Percentiles rank a stretch among this genome's conserved stretches.
Conservation (phyloP, 75 land plant genomes). For the Chamaecyparis obtusa region DNA sequence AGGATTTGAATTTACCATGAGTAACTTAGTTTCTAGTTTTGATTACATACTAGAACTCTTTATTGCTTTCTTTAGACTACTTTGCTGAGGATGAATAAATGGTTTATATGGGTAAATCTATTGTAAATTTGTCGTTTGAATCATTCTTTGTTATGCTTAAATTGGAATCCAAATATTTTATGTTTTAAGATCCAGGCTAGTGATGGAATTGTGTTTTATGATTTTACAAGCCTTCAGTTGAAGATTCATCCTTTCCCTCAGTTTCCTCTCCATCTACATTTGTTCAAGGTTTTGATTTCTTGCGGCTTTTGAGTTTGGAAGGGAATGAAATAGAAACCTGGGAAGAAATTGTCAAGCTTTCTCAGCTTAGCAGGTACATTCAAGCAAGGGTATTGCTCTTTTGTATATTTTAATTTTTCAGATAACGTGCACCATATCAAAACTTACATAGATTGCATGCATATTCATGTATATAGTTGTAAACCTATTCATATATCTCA, state of each 20-base stretch:
- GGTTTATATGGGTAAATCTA: neutral
- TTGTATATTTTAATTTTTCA: neutral
- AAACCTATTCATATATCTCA: neutral
- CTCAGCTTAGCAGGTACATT: conserved; percentile 59
- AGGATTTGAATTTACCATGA: neutral
- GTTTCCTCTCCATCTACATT: conserved; percentile 9
- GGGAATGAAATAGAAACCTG: conserved; percentile 69
- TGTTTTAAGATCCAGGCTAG: neutral
- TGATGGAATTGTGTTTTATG: neutral
- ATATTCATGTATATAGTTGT: neutral
- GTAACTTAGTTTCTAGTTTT: neutral
- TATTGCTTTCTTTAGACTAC: neutral
- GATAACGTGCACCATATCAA: neutral
- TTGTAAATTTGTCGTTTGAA: neutral
- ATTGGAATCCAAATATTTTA: neutral
- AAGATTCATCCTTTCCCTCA: neutral
- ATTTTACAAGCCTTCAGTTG: conserved; percentile 8
- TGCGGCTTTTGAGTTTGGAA: conserved; percentile 83
- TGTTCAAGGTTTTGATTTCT: conserved; percentile 69
- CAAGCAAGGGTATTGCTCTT: neutral
- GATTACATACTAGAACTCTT: neutral
- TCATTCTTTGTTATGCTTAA: neutral
- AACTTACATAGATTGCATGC: neutral
- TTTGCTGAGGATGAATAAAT: neutral
- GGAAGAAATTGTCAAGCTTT: conserved; percentile 80